Conservation (phyloP, 345 rosid species). For the Eucalyptus tenuipes region DNA sequence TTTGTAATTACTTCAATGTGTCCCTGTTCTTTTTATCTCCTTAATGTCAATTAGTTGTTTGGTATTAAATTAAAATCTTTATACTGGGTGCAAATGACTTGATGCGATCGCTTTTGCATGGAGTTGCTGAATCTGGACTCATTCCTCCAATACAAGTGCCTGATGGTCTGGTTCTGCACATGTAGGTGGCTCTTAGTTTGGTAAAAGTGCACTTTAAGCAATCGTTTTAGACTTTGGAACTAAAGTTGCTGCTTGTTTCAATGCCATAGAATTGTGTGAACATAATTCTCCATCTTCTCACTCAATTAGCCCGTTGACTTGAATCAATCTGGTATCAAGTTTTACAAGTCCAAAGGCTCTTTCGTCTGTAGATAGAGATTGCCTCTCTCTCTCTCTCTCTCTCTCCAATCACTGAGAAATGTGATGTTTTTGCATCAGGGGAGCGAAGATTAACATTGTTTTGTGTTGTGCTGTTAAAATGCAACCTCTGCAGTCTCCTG, state of each 20-base stretch:
- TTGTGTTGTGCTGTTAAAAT: slow-evolving; percentile 3
- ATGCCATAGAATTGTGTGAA: not conserved
- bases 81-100: not conserved
- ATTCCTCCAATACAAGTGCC: not conserved
- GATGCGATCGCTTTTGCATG: not conserved
- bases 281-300: not conserved
- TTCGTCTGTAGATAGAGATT: not conserved
- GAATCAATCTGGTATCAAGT: not conserved
- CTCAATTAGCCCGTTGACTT: not conserved
- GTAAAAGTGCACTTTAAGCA: not conserved
- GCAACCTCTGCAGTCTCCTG: slow-evolving; percentile 8
- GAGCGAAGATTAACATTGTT: not conserved
- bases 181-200: not conserved
- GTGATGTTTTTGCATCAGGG: not conserved
- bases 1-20: not conserved
- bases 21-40: not conserved
- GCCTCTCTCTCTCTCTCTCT: not conserved
- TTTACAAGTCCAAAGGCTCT: not conserved
- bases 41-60: not conserved
- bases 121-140: not conserved
- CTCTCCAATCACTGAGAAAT: not conserved
- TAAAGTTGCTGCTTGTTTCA: not conserved
- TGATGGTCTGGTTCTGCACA: not conserved
- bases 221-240: not conserved
- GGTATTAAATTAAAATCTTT: not conserved